Conservation (phyloP, 2,329 filamentous ascomycete species). For the Albophoma yamanashiensis region DNA sequence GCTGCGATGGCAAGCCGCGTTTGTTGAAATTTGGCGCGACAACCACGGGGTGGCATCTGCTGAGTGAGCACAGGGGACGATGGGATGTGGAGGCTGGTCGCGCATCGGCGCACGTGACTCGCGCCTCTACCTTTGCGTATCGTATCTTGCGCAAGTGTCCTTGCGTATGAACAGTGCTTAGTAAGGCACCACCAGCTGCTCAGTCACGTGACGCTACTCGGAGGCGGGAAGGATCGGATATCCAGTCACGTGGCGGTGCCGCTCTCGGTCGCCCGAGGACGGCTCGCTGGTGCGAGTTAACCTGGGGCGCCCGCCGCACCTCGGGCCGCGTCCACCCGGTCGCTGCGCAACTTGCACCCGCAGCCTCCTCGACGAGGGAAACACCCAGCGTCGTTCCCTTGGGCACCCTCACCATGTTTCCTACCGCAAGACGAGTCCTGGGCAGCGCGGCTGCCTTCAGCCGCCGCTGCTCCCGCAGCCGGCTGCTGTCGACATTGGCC, state of each 20-base stretch:
- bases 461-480: neutral
- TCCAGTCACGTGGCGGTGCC: neutral
- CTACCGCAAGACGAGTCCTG: constrained; percentile 16
- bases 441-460: neutral
- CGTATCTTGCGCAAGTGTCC: no score
- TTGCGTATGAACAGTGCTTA: no score
- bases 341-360: neutral
- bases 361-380: neutral
- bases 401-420: constrained; percentile 18
- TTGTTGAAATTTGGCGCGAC: constrained; percentile 28
- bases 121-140: no score
- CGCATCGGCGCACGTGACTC: neutral
- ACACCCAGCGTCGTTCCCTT: neutral
- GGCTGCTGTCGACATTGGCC: constrained; percentile 76
- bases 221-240: neutral
- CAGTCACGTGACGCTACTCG: neutral
- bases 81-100: neutral
- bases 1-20: constrained; percentile 18
- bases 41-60: constrained; percentile 2
- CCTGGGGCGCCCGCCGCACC: neutral
- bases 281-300: neutral
- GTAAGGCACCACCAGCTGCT: no score
- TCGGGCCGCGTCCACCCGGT: constrained; percentile 18
- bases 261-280: neutral
- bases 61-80: neutral